phyloP scores from a whole-genome alignment of 1,284 basidiomycete species.

The Austropuccinia psidii region DNA sequence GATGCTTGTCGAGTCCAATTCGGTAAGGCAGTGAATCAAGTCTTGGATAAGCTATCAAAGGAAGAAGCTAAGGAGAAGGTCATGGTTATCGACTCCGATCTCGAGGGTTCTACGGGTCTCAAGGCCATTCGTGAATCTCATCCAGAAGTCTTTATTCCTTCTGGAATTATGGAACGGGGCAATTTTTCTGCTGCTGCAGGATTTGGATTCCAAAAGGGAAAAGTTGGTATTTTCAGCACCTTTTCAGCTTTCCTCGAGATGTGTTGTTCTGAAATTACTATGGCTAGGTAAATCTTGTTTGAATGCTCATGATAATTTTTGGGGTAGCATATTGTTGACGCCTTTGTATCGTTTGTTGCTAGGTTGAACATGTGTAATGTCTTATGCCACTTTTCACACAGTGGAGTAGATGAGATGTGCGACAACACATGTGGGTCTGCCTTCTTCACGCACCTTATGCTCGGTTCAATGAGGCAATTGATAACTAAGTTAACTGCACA shows the following conservation, averaged over 20 bases:
- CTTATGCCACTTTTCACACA: slow-evolving; percentile 75
- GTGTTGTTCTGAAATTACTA: slow-evolving; percentile 76
- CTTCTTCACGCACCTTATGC: no score
- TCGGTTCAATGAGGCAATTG: no score
- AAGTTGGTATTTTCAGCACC: slow-evolving; percentile 60
- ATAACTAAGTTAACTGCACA: no score
- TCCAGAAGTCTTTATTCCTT: slow-evolving; percentile 72
- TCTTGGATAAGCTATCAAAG: slow-evolving; percentile 64
- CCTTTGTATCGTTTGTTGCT: neutral
- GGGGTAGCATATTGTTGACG: neutral
- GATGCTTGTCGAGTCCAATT: slow-evolving; percentile 72
- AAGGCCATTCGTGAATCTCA: slow-evolving; percentile 77
- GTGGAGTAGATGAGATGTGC: slow-evolving; percentile 65
- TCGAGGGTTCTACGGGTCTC: slow-evolving; percentile 76
- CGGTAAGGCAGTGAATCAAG: slow-evolving; percentile 68
- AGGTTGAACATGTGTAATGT: slow-evolving; percentile 75
- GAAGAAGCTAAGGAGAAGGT: slow-evolving; percentile 69
- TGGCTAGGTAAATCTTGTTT: slow-evolving; percentile 54
- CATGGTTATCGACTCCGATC: slow-evolving; percentile 75
- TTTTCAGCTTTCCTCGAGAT: slow-evolving; percentile 83
- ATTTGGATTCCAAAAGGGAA: slow-evolving; percentile 56
- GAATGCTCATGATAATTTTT: neutral
- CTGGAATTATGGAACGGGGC: slow-evolving; percentile 73
- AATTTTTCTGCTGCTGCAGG: slow-evolving; percentile 77
- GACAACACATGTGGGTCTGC: slow-evolving; percentile 62